Percentiles rank a stretch among this genome's conserved stretches.
Evolutionary conservation across 208 protist species (phyloP).

Genomic region (Acanthamoeba triangularis): DNA sequence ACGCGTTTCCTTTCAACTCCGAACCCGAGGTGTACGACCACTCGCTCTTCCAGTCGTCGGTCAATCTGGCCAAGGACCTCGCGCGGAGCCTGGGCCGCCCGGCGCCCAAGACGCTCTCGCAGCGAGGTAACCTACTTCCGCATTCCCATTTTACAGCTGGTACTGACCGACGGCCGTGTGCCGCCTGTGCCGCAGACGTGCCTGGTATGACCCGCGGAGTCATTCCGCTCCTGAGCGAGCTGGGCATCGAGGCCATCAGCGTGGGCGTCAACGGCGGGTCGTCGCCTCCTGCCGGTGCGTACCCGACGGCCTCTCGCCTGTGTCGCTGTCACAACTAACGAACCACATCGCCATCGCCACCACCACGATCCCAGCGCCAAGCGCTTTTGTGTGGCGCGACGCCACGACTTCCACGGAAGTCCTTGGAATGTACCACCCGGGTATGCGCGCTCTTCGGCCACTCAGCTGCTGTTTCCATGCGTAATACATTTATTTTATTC

Average conservation of each 20-base stretch:
- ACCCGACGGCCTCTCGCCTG: neutral
- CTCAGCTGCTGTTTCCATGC: too few species aligned
- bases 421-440: slow-evolving; percentile 75
- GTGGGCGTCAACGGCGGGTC: slow-evolving; percentile 77
- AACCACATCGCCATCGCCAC: too few species aligned
- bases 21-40: slow-evolving; percentile 52
- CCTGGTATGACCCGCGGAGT: slow-evolving; percentile 75
- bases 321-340: neutral
- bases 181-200: neutral
- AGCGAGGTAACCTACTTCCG: slow-evolving; percentile 19
- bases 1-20: slow-evolving; percentile 65
- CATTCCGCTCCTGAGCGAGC: slow-evolving; percentile 68
- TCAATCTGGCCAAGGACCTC: slow-evolving; percentile 35
- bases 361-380: slow-evolving; percentile 24
- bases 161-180: neutral
- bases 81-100: slow-evolving; percentile 43
- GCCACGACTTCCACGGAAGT: slow-evolving; percentile 13
- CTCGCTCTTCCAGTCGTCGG: slow-evolving; percentile 32
- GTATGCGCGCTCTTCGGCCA: neutral
- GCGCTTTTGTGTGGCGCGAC: slow-evolving; percentile 57
- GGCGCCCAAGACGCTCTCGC: slow-evolving; percentile 61
- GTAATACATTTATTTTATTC: too few species aligned
- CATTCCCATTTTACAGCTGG: neutral
- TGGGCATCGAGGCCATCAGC: slow-evolving; percentile 72
- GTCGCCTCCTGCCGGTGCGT: slow-evolving; percentile 2